Evolutionary conservation across 179 eudicot species (phyloP), one percentile per base, ranked within the genome.

Genomic region (Silene noctiflora): DNA sequence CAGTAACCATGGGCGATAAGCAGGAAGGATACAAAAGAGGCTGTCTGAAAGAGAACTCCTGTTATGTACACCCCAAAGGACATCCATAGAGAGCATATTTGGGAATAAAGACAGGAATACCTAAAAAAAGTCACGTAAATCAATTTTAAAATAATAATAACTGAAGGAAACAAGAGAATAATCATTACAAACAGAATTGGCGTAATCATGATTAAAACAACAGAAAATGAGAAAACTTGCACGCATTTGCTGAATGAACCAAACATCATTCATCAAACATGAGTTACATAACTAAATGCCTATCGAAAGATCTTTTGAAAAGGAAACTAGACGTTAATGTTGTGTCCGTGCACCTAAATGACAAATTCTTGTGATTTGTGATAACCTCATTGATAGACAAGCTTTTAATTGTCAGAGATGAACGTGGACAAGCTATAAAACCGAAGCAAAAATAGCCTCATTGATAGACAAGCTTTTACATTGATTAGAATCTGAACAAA

Each of bases 1-100:
- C 99, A 95, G 84, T 95, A 95, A 60, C 99, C 99, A 76, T 91
- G 89, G 62, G 99, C 85, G 71, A 93, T 91, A 29, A 95, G 91
- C 67, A 95, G 82, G 80, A 93, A 93, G 20, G 99, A 93, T 73
- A 93, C 90, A 63, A 89, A 93, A 66, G 91, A 86, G 69, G 91
- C 89, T 70, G 99, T 93, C 81, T 95, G 95, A 82, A 90, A 93
- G 33, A 95, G 87, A 66, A 90, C 88, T 73, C 98, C 98, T 10
- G 93, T 91, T 48, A 93, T 83, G 72, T 93, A 95, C 55, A 88
- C 96, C 53, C 99, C 99, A 75, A 95, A 95, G n/a, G 99, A 93
- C 90, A 95, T 87, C 99, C 99, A 93, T 17, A 95, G 77, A 56
- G 99, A 95, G 81, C 99, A 95, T 76, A 84, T 77, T 55, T 93